Evolutionary conservation across 129 eudicot genomes (phyloP), one percentile per base, ranked within the genome.

Genomic region (Arctium minus): DNA sequence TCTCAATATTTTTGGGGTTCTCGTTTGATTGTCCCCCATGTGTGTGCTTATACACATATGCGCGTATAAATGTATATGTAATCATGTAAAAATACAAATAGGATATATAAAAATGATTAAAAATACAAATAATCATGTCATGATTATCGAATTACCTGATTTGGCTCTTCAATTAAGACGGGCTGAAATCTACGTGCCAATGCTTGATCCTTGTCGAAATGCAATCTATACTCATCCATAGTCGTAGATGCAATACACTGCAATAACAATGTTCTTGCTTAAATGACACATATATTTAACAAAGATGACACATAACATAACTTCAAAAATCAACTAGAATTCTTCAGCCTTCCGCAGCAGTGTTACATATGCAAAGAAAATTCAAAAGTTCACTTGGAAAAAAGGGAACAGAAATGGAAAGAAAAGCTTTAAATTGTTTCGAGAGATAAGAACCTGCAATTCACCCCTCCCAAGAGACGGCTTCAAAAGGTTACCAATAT

Each of bases 211-310:
- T 90, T 92, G 75, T 94, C 98, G 84, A 94, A 88, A 89, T 94
- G 94, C 90, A 86, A 77, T 80, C 97, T 85, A 79, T 87, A 94
- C 79, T 94, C 98, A 80, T 94, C 98, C 93, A 92, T 85, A 9
- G 98, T 94, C 68, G 98, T 94, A 53, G 98, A 92, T 77, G 97
- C 98, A 83, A 94, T 89, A 84, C 98, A 94, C 98, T 94, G 90
- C 33, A 81, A 87, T 40, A 38, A 62, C n/a, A 67, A 72, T 12
- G 3, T 17, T 62, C 10, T 42, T 72, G 69, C 50, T 71, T 30
- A 70, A 71, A 76, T 2, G 8, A 50, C n/a, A 39, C 38, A 77
- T 29, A 77, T 72, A 56, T 56, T 3, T 56, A 56, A 56, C 8
- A 56, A 0, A 56, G 22, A 53, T 3, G 7, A 53, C 64, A 53